Conservation (phyloP, 768 basidiomycete genomes). For the Xerocomellus amylosporus region DNA sequence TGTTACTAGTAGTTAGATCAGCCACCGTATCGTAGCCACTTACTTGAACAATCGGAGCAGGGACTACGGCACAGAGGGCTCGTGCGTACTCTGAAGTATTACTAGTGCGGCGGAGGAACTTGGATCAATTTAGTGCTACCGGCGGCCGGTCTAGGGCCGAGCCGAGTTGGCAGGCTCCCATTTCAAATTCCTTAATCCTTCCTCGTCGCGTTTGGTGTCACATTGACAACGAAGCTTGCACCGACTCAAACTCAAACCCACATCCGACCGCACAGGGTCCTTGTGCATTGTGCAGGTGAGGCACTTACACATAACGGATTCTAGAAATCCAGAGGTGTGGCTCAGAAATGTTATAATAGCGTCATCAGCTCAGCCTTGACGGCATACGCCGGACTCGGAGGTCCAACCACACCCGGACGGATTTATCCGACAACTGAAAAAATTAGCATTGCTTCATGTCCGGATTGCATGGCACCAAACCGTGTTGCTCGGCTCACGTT, state of each 20-base stretch:
- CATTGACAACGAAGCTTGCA: neutral
- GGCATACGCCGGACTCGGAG: neutral
- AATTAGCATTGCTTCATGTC: neutral
- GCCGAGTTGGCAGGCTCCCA: too few species aligned
- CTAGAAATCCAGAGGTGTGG: neutral
- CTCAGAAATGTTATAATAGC: neutral
- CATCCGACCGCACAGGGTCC: too few species aligned
- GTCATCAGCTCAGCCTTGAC: neutral
- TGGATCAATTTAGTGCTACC: too few species aligned
- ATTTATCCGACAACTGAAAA: neutral
- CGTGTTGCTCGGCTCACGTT: neutral
- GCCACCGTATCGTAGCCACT: neutral
- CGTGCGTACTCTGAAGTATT: too few species aligned
- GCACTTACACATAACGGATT: neutral
- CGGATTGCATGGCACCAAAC: too few species aligned
- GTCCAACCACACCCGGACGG: neutral
- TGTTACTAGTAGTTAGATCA: too few species aligned
- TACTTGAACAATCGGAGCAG: neutral
- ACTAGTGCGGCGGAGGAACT: too few species aligned
- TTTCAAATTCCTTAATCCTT: too few species aligned
- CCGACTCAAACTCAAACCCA: too few species aligned
- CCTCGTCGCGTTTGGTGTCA: too few species aligned
- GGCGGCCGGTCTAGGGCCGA: too few species aligned
- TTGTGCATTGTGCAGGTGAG: too few species aligned
- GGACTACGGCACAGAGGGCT: neutral